These are phyloP conservation scores for Chenopodium berlandieri DNA, from an alignment of 148 eudicot species.

Conservation along the genomic window DNA sequence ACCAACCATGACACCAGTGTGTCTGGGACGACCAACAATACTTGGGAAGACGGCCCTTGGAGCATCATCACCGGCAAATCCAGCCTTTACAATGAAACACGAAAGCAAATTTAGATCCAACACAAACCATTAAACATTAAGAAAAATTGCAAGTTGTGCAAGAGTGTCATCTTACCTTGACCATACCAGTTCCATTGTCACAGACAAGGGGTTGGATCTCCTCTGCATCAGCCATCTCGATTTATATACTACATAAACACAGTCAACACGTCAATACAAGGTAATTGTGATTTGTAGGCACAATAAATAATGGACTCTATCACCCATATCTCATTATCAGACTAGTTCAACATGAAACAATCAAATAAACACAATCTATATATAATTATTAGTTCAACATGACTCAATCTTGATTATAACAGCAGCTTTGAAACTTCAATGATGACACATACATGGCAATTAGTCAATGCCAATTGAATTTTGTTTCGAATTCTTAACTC, in stretches of 20 bases:
- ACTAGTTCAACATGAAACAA: background rate
- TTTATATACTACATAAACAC: conserved; percentile 17
- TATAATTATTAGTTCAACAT: background rate
- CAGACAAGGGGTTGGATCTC: conserved; percentile 40
- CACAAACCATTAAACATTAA: background rate
- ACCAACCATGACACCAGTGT: conserved; percentile 43
- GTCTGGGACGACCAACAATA: conserved; percentile 40
- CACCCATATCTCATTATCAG: background rate
- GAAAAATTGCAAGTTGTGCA: too few species aligned
- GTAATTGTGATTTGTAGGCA: background rate
- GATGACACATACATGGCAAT: too few species aligned
- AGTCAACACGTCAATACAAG: background rate
- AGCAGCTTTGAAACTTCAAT: background rate
- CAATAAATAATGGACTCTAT: background rate
- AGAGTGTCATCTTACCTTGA: conserved; percentile 17
- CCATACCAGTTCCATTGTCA: conserved; percentile 41
- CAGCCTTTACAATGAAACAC: conserved; percentile 23
- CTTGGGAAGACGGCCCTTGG: conserved; percentile 37
- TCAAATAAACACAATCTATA: background rate
- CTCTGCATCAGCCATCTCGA: conserved; percentile 33
- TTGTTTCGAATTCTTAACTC: background rate
- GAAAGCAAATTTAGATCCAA: background rate
- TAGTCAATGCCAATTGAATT: too few species aligned
- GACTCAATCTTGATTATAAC: background rate
- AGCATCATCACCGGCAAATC: conserved; percentile 40